Evolutionary conservation across 2,329 filamentous ascomycete species (phyloP), one percentile per base, ranked within the genome.

Genomic region (Aureobasidium sp.): DNA sequence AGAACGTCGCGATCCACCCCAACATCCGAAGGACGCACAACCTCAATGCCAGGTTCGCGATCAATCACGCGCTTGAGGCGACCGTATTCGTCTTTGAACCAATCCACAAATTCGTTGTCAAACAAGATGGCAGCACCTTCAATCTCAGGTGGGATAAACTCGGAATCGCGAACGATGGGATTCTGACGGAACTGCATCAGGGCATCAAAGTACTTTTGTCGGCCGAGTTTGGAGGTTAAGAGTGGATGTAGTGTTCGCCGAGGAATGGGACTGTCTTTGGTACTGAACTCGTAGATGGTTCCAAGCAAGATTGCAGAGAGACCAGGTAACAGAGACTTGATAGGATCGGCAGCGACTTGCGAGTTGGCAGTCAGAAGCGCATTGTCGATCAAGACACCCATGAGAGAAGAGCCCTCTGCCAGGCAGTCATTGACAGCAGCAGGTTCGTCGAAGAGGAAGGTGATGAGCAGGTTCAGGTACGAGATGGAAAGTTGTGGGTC

Each of bases 21-120:
- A 12, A 92, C 90, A 70, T 92, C 91, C 47, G 87, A 82, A 62
- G 91, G 80, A 12, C 94, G 84, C 0, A 91, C 88, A 29, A 95
- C 87, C 72, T 99, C 94, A 64, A 95, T 79, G 1, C 87, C 90
- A 0, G 94, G 94, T 65, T 96, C 90, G 64, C 93, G 87, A 74
- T 99, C 94, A 68, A 99, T 90, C 15, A 91, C 89, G 65, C 91
- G 85, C 42, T 88, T 79, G 63, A 97, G 78, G 9, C 92, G 87
- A 69, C 89, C 93, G 72, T 95, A 97, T 71, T 96, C 96, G 70
- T 97, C 92, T 70, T 97, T 97, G 69, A 97, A 84, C 69, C 97
- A 96, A 64, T 97, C 90, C 61, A 99, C 86, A 73, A 97, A 97
- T 0, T 84, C 84, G 51, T 84, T 82, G 68, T 96, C 91, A 66